phyloP scores from a whole-genome alignment of 345 rosid genomes.

The Aethionema arabicum region DNA sequence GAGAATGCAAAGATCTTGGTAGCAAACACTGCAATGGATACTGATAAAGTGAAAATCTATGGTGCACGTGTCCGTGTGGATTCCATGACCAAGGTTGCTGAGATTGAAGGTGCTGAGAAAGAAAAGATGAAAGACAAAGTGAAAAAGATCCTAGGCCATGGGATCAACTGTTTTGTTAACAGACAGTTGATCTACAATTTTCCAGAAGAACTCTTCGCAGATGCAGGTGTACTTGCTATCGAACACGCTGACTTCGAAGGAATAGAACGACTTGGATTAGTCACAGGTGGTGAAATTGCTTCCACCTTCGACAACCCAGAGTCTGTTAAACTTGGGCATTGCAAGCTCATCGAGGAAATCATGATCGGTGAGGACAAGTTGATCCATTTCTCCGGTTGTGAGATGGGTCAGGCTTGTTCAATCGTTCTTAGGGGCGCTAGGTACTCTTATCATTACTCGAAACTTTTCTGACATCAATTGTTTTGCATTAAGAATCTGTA shows the following conservation, averaged over 20 bases:
- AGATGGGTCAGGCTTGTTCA: slow-evolving; percentile 95
- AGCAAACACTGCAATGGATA: slow-evolving; percentile 99
- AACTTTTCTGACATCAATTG: background rate
- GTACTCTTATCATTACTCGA: slow-evolving; percentile 35
- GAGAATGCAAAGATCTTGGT: slow-evolving; percentile 96
- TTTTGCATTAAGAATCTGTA: background rate
- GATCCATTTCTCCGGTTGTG: slow-evolving; percentile 97
- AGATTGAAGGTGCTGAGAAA: slow-evolving; percentile 99
- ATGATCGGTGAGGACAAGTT: slow-evolving; percentile 99
- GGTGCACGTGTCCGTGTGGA: slow-evolving; percentile 99
- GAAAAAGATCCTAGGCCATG: slow-evolving; percentile 86
- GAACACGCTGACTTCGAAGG: slow-evolving; percentile 99
- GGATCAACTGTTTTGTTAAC: slow-evolving; percentile 97
- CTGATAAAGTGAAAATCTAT: slow-evolving; percentile 96
- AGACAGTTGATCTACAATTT: slow-evolving; percentile 97
- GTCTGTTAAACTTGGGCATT: slow-evolving; percentile 94
- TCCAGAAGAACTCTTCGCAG: slow-evolving; percentile 97
- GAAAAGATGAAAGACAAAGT: slow-evolving; percentile 98
- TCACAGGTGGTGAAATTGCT: slow-evolving; percentile 97
- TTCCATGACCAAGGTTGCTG: slow-evolving; percentile 95
- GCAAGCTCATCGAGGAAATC: slow-evolving; percentile 93
- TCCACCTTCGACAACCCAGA: slow-evolving; percentile 98
- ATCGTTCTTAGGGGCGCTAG: slow-evolving; percentile 95
- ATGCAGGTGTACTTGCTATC: slow-evolving; percentile 95
- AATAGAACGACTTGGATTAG: slow-evolving; percentile 87